These are phyloP conservation scores for Rhodamnia rubescens DNA, from an alignment of 345 rosid species.

Conservation along the genomic window DNA sequence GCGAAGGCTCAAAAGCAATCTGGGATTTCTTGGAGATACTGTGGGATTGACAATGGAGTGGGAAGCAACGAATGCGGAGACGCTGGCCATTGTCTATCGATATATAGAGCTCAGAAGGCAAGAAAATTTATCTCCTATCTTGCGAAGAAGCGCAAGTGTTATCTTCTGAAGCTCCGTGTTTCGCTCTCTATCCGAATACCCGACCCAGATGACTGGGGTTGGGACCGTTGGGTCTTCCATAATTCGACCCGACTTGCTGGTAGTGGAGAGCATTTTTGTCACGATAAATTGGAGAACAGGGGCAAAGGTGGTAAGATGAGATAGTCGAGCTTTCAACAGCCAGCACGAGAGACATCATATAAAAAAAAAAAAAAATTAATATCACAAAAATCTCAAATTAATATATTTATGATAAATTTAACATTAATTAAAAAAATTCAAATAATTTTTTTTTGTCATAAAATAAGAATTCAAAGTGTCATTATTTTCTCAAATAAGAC, in stretches of 20 bases:
- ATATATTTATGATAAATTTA: too few relatives aligned
- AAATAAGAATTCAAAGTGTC: too few relatives aligned
- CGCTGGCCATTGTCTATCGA: slow-evolving; percentile 26
- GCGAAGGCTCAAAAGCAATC: slow-evolving; percentile 11
- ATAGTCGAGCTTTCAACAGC: too few relatives aligned
- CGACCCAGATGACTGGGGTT: neutral
- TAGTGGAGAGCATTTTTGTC: neutral
- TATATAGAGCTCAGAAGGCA: neutral
- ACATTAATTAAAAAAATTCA: too few relatives aligned
- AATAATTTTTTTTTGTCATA: too few relatives aligned
- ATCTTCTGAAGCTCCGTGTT: neutral
- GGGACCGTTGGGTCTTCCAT: neutral
- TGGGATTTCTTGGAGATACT: neutral
- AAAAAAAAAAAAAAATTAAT: too few relatives aligned
- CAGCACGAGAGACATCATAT: too few relatives aligned
- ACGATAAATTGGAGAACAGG: neutral
- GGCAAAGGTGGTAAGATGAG: neutral
- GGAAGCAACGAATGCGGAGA: slow-evolving; percentile 19
- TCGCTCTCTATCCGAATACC: neutral
- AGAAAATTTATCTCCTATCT: neutral
- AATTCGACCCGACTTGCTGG: neutral
- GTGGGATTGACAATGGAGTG: neutral
- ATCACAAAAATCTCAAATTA: too few relatives aligned
- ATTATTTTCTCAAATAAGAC: too few relatives aligned
- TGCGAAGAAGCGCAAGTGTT: neutral